Base-by-base conservation (phyloP, 495 filamentous ascomycete species). In the Extremus antarcticus region DNA sequence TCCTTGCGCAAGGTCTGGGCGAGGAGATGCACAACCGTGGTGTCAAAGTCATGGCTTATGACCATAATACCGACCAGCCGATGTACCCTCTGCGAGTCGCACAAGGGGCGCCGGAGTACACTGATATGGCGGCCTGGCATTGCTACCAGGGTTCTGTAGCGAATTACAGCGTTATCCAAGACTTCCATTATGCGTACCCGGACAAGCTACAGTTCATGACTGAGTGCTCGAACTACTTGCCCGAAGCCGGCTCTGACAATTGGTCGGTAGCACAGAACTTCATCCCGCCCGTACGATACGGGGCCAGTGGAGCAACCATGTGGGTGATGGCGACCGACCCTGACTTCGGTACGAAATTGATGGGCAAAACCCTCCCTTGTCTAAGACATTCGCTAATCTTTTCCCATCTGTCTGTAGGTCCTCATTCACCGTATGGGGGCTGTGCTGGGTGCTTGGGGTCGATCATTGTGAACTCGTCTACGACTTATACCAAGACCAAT, bases 291-390 rank as follows among this genome's bases (percentile, higher is more conserved):
- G 66, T 81, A 1, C 75, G 78, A 61, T 78, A 81, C 66, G 80
- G 77, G 72, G 77, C 76, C 8, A 67, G 68, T 16, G 77, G 77
- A 0, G 70, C 72, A 10, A 66, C 70, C 13, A 77, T 76, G 54
- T 81, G 78, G 78, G 77, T 76, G 0, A 64, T 80, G 13, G 78
- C 73, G 1, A 78, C 76, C 0, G 65, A 78, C 62, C 66, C 68
- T 16, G 66, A 67, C 29, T 35, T 35, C 29, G 29, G 29, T n/a
- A n/a, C n/a, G n/a, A n/a, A n/a, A n/a, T n/a, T n/a, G n/a, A n/a
- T n/a, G n/a, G n/a, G n/a, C n/a, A n/a, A n/a, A n/a, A n/a, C n/a
- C n/a, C n/a, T n/a, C n/a, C n/a, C n/a, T n/a, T n/a, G n/a, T n/a
- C n/a, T n/a, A n/a, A n/a, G n/a, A n/a, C n/a, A n/a, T n/a, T n/a